phyloP scores from a whole-genome alignment of 208 protist species.

The Trypanosomatidae sp. region DNA sequence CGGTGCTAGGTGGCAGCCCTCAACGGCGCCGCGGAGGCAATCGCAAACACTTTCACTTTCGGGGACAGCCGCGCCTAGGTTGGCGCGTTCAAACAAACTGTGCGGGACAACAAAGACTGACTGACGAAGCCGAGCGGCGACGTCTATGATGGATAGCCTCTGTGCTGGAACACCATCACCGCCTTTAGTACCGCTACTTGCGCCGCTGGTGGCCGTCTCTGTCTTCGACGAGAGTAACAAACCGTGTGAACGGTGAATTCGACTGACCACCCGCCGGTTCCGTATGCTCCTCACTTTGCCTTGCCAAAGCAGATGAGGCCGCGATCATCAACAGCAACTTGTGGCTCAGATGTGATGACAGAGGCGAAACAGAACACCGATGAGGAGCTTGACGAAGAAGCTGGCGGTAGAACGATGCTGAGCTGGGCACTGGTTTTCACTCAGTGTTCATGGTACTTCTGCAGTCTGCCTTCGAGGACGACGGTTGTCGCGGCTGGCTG shows the following conservation, averaged over 20 bases:
- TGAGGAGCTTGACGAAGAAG: constrained; percentile 4
- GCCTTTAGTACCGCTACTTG: background rate
- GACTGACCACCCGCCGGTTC: background rate
- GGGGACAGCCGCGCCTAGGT: constrained; percentile 42
- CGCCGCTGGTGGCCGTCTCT: background rate
- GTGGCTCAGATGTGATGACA: background rate
- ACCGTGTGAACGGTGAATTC: background rate
- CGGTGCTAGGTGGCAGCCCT: constrained; percentile 12
- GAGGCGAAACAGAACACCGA: background rate
- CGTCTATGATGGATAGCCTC: too few species aligned
- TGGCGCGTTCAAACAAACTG: background rate
- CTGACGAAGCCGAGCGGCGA: background rate
- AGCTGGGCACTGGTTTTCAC: background rate
- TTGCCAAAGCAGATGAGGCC: background rate
- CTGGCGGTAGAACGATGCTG: constrained; percentile 4
- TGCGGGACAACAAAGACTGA: background rate
- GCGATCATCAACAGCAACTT: background rate
- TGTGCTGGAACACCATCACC: background rate
- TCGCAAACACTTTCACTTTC: constrained; percentile 26
- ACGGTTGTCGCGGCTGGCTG: constrained; percentile 55
- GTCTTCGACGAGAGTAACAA: background rate
- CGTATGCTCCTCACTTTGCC: background rate
- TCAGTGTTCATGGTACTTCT: background rate
- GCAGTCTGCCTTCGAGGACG: background rate
- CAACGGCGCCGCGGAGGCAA: background rate